Percentiles rank a stretch among this genome's conserved stretches.
Evolutionary conservation across 2,329 filamentous ascomycete genomes (phyloP).

Genomic region (Parastagonospora nodorum): DNA sequence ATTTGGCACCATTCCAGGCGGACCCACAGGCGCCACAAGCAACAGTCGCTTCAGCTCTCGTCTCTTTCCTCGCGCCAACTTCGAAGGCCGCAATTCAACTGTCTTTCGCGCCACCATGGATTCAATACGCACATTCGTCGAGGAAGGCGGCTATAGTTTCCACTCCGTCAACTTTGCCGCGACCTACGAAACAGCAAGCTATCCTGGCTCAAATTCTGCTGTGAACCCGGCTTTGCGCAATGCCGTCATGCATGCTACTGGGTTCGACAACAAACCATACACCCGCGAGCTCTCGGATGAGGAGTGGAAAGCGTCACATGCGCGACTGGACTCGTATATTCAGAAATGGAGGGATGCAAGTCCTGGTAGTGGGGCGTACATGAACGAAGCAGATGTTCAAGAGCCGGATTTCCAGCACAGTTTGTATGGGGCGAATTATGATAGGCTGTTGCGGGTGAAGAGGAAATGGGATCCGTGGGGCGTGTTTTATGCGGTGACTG

Average conservation of each 20-base stretch:
- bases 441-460: slow-evolving; percentile 26
- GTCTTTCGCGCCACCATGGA: slow-evolving; percentile 23
- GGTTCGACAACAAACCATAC: slow-evolving; percentile 28
- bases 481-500: slow-evolving; percentile 34
- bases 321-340: slow-evolving; percentile 24
- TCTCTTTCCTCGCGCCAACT: slow-evolving; percentile 39
- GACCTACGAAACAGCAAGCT: slow-evolving; percentile 27
- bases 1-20: slow-evolving; percentile 19
- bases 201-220: slow-evolving; percentile 25
- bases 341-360: slow-evolving; percentile 30
- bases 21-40: slow-evolving; percentile 21
- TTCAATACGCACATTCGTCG: slow-evolving; percentile 28
- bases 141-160: slow-evolving; percentile 33
- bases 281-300: slow-evolving; percentile 19
- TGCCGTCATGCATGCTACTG: slow-evolving; percentile 33
- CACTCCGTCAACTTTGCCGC: slow-evolving; percentile 36
- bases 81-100: slow-evolving; percentile 22
- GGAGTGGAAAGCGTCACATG: slow-evolving; percentile 27
- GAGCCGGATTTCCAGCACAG: slow-evolving; percentile 34
- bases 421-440: slow-evolving; percentile 35
- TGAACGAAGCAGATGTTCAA: slow-evolving; percentile 41
- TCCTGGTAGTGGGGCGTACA: slow-evolving; percentile 37
- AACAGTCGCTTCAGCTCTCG: slow-evolving; percentile 31
- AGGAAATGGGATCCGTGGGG: slow-evolving; percentile 30
- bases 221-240: slow-evolving; percentile 29